Evolutionary conservation across 306 rosid genomes (phyloP).

Genomic region (Potentilla sterilis): DNA sequence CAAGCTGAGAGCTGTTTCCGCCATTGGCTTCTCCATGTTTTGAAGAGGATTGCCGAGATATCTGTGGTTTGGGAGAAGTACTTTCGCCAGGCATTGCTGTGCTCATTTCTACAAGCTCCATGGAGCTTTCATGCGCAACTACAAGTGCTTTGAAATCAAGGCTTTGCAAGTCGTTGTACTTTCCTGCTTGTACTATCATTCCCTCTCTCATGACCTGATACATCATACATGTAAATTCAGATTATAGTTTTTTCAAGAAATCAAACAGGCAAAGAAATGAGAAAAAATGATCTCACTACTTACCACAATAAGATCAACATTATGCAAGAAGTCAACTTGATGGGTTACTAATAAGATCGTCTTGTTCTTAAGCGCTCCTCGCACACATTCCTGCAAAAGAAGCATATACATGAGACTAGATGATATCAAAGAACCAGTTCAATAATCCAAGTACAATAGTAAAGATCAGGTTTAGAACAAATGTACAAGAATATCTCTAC

Average conservation of each 20-base stretch:
- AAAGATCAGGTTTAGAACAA: constrained; percentile 1
- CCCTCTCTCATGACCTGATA: constrained; percentile 90
- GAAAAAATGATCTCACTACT: constrained; percentile 16
- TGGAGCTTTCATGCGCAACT: constrained; percentile 85
- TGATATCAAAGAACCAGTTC: constrained; percentile 1
- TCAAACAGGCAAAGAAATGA: background rate
- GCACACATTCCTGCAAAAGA: constrained; percentile 77
- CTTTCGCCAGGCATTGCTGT: constrained; percentile 34
- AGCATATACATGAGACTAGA: background rate
- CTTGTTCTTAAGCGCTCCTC: constrained; percentile 75
- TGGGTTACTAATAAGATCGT: constrained; percentile 87
- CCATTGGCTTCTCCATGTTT: constrained; percentile 44
- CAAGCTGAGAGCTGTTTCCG: constrained; percentile 44
- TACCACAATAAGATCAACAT: constrained; percentile 80
- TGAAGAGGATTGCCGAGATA: constrained; percentile 36
- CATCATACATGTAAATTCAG: constrained; percentile 4
- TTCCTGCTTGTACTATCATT: constrained; percentile 73
- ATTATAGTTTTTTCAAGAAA: background rate
- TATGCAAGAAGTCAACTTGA: constrained; percentile 97
- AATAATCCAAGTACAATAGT: background rate
- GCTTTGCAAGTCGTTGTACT: constrained; percentile 60
- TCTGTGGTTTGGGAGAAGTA: constrained; percentile 30
- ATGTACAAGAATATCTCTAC: background rate
- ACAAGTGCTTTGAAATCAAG: constrained; percentile 78
- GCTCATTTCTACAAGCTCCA: constrained; percentile 87